Conservation (phyloP, 1,284 basidiomycete genomes). For the Irpex sp. region DNA sequence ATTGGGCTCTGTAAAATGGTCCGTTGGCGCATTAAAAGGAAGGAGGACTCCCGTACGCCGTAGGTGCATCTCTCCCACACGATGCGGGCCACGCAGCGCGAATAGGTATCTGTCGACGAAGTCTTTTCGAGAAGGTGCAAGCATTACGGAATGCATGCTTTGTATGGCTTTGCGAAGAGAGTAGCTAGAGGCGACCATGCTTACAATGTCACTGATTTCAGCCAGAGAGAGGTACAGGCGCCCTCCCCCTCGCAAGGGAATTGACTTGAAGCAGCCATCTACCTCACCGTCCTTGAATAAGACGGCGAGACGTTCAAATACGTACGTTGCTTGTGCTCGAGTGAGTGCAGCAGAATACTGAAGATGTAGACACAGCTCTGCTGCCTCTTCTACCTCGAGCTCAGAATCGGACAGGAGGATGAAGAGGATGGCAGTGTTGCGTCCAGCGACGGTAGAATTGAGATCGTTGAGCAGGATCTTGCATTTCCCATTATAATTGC, state of each 20-base stretch:
- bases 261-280: neutral
- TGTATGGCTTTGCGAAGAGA: neutral
- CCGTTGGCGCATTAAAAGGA: slow-evolving; percentile 35
- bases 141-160: neutral
- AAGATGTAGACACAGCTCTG: slow-evolving; percentile 37
- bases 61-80: neutral
- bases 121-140: neutral
- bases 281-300: neutral
- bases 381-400: slow-evolving; percentile 20
- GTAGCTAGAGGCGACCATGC: neutral
- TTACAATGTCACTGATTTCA: neutral
- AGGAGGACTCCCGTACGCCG: slow-evolving; percentile 31
- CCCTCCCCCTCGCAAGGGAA: neutral
- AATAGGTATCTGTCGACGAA: neutral
- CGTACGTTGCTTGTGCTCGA: neutral
- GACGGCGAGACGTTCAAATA: neutral
- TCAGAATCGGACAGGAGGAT: slow-evolving; percentile 30
- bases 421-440: slow-evolving; percentile 35
- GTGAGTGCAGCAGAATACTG: neutral
- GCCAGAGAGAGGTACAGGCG: neutral
- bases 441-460: slow-evolving; percentile 21
- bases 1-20: slow-evolving; percentile 35
- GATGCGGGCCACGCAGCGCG: neutral
- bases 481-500: slow-evolving; percentile 30
- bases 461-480: slow-evolving; percentile 35